Percentiles rank a stretch among this genome's conserved stretches.
Evolutionary conservation across 2,329 filamentous ascomycete genomes (phyloP).

Genomic region (Ploettnerulaceae sp.): DNA sequence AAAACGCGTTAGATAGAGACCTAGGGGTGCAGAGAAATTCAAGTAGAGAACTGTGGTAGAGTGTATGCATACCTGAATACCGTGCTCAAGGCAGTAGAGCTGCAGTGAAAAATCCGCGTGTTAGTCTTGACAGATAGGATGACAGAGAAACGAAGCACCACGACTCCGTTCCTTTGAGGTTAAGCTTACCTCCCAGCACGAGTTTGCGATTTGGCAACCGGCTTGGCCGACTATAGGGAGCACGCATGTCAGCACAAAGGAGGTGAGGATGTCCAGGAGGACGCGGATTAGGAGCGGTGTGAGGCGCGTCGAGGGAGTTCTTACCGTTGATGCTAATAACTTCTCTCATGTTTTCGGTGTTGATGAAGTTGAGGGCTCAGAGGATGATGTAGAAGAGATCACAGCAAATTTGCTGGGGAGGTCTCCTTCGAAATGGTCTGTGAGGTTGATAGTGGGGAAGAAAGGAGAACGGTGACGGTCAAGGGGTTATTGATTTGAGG

Average conservation of each 20-base stretch:
- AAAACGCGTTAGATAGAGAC: constrained; percentile 34
- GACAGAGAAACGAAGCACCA: constrained; percentile 9
- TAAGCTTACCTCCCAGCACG: constrained; percentile 96
- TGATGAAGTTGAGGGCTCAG: constrained; percentile 17
- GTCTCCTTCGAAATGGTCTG: constrained; percentile 20
- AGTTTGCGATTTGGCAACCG: constrained; percentile 99
- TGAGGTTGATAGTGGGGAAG: constrained; percentile 26
- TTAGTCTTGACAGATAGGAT: constrained; percentile 22
- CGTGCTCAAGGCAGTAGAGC: constrained; percentile 99
- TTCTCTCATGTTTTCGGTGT: constrained; percentile 81
- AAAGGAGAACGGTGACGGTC: constrained; percentile 15
- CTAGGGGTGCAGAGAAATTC: not conserved
- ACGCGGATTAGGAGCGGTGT: constrained; percentile 37
- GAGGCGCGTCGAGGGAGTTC: constrained; percentile 37
- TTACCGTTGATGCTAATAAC: constrained; percentile 98
- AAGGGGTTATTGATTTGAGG: constrained; percentile 22
- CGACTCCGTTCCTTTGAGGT: constrained; percentile 23
- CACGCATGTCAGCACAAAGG: constrained; percentile 26
- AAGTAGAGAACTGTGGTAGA: not conserved
- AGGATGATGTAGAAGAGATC: constrained; percentile 17
- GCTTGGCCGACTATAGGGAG: constrained; percentile 84
- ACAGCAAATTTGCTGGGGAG: constrained; percentile 24
- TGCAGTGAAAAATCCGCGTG: constrained; percentile 41
- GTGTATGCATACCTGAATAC: constrained; percentile 76
- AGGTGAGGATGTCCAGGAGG: constrained; percentile 18